A percentile compares a stretch with the other conserved stretches of the same genome.
phyloP scores from a whole-genome alignment of 306 rosid genomes.

The Dicorynia guianensis region DNA sequence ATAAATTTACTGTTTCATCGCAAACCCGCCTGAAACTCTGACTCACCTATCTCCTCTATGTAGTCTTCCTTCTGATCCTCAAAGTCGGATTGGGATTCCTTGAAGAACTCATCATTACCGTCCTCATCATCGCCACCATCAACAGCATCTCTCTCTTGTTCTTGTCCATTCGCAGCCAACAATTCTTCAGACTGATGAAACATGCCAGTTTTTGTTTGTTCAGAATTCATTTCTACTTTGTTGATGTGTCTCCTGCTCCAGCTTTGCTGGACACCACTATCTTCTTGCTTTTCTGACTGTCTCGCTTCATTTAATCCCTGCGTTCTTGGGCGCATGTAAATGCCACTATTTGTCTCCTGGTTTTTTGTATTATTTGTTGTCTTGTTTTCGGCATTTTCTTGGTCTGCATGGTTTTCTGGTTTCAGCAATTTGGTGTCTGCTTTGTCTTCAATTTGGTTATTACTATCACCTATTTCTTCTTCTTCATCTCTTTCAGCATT shows the following conservation, averaged over 20 bases:
- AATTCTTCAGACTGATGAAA: conserved; percentile 26
- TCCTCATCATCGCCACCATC: conserved; percentile 30
- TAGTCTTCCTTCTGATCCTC: conserved; percentile 56
- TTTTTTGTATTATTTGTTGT: conserved; percentile 27
- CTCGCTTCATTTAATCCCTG: conserved; percentile 24
- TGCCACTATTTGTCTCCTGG: conserved; percentile 35
- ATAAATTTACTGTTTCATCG: conserved; percentile 24
- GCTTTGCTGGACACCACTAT: conserved; percentile 33
- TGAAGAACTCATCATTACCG: conserved; percentile 22
- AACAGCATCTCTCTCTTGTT: conserved; percentile 34
- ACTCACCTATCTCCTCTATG: conserved; percentile 59
- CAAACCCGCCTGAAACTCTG: conserved; percentile 49
- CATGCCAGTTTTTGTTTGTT: conserved; percentile 23
- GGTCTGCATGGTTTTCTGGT: conserved; percentile 35
- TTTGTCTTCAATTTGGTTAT: conserved; percentile 30
- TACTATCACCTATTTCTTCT: neutral
- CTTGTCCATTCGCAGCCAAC: conserved; percentile 37
- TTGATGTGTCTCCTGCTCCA: conserved; percentile 42
- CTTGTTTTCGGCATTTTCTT: conserved; percentile 28
- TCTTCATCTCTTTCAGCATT: conserved; percentile 18
- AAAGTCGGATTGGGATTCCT: conserved; percentile 38
- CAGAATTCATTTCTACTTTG: conserved; percentile 32
- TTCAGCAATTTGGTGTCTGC: conserved; percentile 21
- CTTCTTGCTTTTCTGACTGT: conserved; percentile 36
- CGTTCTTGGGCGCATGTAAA: conserved; percentile 8